These are phyloP conservation scores for Serendipita indica DNA, from an alignment of 768 basidiomycete genomes.

Conservation along the genomic window DNA sequence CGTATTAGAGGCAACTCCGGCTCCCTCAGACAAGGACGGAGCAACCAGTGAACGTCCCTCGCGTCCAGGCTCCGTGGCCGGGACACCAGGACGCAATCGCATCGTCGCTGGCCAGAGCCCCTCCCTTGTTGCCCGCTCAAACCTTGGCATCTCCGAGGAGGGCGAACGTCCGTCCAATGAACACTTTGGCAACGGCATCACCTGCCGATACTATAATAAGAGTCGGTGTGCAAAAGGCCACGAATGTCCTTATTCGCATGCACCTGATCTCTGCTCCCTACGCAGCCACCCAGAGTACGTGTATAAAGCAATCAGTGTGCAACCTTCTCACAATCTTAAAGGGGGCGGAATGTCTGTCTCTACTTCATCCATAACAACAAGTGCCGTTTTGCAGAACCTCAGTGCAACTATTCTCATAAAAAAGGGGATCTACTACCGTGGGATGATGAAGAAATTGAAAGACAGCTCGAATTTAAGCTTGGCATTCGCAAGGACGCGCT, in stretches of 20 bases:
- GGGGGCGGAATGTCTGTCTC: conserved; percentile 11
- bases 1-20: neutral
- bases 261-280: conserved; percentile 1
- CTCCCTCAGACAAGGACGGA: neutral
- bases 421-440: neutral
- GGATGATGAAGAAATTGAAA: conserved; percentile 1
- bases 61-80: neutral
- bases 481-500: neutral
- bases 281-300: neutral
- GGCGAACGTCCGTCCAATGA: neutral
- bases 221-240: conserved; percentile 1
- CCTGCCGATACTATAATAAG: conserved; percentile 12
- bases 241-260: conserved; percentile 8
- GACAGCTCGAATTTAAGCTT: neutral
- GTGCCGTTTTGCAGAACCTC: neutral
- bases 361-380: conserved; percentile 10
- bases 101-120: neutral
- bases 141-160: neutral
- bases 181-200: conserved; percentile 10
- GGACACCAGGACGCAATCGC: neutral
- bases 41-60: neutral
- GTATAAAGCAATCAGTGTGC: too few relatives aligned
- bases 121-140: neutral
- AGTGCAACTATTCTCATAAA: conserved; percentile 4
- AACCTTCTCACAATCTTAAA: neutral